Percentiles rank a stretch among this genome's conserved stretches.
phyloP scores from a whole-genome alignment of 2,329 filamentous ascomycete species.

The Epichloe glyceriae region DNA sequence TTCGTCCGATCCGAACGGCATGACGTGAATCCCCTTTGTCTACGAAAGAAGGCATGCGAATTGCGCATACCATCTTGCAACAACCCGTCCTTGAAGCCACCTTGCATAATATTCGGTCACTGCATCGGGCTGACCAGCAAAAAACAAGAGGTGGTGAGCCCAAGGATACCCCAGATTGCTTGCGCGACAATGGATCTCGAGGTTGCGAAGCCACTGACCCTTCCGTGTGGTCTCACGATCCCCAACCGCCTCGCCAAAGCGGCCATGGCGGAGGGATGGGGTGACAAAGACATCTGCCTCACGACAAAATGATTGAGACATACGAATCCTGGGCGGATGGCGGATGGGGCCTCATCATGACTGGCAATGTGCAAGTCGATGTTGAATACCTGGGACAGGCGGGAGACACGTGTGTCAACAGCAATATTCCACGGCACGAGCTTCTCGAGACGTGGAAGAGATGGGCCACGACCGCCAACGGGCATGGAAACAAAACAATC shows the following conservation, averaged over 20 bases:
- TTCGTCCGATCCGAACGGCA: too few relatives aligned
- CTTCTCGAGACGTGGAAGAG: slow-evolving; percentile 24
- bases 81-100: too few relatives aligned
- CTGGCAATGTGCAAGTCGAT: slow-evolving; percentile 35
- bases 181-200: slow-evolving; percentile 1
- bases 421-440: slow-evolving; percentile 14
- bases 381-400: slow-evolving; percentile 21
- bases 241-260: slow-evolving; percentile 41
- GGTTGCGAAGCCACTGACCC: slow-evolving; percentile 26
- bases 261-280: slow-evolving; percentile 35
- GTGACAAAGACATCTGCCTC: slow-evolving; percentile 30
- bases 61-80: too few relatives aligned
- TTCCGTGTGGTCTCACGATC: slow-evolving; percentile 41
- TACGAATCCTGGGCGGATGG: slow-evolving; percentile 42
- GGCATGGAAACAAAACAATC: slow-evolving; percentile 23
- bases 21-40: too few relatives aligned
- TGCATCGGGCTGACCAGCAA: background rate
- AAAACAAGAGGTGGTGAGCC: background rate
- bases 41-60: too few relatives aligned
- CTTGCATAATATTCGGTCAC: too few relatives aligned
- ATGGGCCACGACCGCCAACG: slow-evolving; percentile 21
- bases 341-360: slow-evolving; percentile 40
- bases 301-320: slow-evolving; percentile 25
- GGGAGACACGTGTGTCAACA: slow-evolving; percentile 22
- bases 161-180: background rate